These are phyloP conservation scores for Chaetomidium leptoderma DNA, from an alignment of 495 filamentous ascomycete genomes.

Conservation along the genomic window DNA sequence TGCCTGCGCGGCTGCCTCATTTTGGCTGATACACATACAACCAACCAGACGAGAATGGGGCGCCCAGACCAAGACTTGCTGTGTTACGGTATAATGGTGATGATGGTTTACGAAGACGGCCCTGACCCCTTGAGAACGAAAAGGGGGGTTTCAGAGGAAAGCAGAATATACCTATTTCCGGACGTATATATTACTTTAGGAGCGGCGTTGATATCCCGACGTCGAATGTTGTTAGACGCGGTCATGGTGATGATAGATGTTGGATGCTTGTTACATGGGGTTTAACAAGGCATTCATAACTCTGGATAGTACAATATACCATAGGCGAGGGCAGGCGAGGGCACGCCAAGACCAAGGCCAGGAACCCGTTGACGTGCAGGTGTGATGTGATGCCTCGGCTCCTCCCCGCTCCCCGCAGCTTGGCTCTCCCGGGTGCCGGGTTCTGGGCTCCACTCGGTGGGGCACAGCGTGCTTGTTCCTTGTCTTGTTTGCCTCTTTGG, in stretches of 20 bases:
- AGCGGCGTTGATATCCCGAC: neutral
- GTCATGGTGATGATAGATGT: conserved; percentile 7
- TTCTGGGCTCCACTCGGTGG: neutral
- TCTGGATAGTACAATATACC: too few species aligned
- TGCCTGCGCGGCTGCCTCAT: conserved; percentile 35
- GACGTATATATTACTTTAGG: neutral
- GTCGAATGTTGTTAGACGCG: neutral
- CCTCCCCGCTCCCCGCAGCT: conserved; percentile 17
- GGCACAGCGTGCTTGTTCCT: neutral
- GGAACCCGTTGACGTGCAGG: conserved; percentile 1
- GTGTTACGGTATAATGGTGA: neutral
- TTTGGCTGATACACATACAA: conserved; percentile 25
- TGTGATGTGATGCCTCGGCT: conserved; percentile 19
- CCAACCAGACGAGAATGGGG: neutral
- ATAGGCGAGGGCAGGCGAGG: too few species aligned
- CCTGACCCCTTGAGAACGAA: neutral
- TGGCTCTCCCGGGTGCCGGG: neutral
- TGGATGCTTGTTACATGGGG: conserved; percentile 7
- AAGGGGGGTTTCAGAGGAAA: neutral
- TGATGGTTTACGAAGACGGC: neutral
- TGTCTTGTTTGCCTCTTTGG: neutral
- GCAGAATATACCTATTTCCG: neutral
- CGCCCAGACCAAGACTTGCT: too few species aligned
- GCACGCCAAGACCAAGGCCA: neutral
- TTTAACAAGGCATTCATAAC: too few species aligned